phyloP scores from a whole-genome alignment of 306 rosid species.

The Vicia villosa region DNA sequence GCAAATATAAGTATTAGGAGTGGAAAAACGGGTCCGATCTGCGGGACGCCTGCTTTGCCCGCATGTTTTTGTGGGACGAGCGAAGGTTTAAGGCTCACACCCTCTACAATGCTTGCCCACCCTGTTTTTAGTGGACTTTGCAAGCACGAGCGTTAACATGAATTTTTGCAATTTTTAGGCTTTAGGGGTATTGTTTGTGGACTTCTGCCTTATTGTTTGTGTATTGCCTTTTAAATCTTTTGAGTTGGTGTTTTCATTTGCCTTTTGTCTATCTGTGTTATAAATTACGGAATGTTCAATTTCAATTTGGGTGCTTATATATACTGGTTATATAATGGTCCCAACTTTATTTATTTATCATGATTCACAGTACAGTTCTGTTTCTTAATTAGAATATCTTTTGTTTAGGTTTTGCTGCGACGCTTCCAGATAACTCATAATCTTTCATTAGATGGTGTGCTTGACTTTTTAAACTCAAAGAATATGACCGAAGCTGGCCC shows the following conservation, averaged over 20 bases:
- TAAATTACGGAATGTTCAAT: not conserved
- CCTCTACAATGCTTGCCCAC: no score
- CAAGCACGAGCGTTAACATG: no score
- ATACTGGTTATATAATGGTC: conserved; percentile 2
- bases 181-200: no score
- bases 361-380: not conserved
- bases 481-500: conserved; percentile 96
- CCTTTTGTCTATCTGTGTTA: not conserved
- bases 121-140: no score
- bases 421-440: conserved; percentile 88
- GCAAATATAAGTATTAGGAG: no score
- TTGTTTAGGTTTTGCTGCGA: conserved; percentile 70
- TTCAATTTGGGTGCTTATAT: conserved; percentile 15
- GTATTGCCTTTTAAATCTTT: conserved; percentile 18
- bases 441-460: conserved; percentile 95
- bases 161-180: no score
- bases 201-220: conserved; percentile 6
- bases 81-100: no score
- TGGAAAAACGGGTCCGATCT: no score
- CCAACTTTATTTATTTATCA: conserved; percentile 4
- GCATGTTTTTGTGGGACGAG: no score
- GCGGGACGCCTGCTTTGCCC: no score
- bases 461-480: conserved; percentile 85
- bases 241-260: not conserved
- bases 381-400: conserved; percentile 34